A percentile compares a stretch with the other conserved stretches of the same genome.
phyloP scores from a whole-genome alignment of 202 grass and related monocot species.

The Zoysia matrella region DNA sequence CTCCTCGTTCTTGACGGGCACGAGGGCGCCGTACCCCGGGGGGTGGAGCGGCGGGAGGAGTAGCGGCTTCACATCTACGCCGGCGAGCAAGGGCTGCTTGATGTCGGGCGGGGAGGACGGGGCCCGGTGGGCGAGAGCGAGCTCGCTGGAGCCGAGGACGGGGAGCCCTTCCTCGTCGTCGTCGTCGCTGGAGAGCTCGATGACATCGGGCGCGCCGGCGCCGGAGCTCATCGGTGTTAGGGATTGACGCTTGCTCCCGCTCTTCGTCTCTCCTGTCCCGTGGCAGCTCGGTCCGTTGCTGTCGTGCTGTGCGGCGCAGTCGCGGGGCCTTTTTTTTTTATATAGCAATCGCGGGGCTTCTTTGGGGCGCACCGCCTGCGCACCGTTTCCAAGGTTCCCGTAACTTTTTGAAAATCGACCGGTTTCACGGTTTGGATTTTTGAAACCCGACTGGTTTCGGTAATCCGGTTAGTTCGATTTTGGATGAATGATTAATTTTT shows the following conservation, averaged over 20 bases:
- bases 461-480: too few relatives aligned
- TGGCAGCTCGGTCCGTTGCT: constrained; percentile 13
- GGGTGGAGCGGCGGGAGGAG: constrained; percentile 22
- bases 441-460: too few relatives aligned
- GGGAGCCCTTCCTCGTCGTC: constrained; percentile 23
- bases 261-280: not conserved
- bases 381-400: too few relatives aligned
- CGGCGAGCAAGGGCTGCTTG: constrained; percentile 42
- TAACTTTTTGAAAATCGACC: too few relatives aligned
- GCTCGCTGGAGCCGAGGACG: not conserved
- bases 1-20: constrained; percentile 69
- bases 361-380: too few relatives aligned
- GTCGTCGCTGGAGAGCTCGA: constrained; percentile 78
- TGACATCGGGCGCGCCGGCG: constrained; percentile 48
- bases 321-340: too few relatives aligned
- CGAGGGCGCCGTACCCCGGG: constrained; percentile 37
- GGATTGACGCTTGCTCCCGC: not conserved
- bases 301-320: too few relatives aligned
- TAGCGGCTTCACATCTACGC: constrained; percentile 45
- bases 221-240: constrained; percentile 32
- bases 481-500: too few relatives aligned
- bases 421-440: too few relatives aligned
- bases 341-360: too few relatives aligned
- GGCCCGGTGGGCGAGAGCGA: constrained; percentile 6
- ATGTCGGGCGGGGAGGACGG: constrained; percentile 3